Conservation (phyloP, 2,329 filamentous ascomycete species). For the Apiospora arundinis region DNA sequence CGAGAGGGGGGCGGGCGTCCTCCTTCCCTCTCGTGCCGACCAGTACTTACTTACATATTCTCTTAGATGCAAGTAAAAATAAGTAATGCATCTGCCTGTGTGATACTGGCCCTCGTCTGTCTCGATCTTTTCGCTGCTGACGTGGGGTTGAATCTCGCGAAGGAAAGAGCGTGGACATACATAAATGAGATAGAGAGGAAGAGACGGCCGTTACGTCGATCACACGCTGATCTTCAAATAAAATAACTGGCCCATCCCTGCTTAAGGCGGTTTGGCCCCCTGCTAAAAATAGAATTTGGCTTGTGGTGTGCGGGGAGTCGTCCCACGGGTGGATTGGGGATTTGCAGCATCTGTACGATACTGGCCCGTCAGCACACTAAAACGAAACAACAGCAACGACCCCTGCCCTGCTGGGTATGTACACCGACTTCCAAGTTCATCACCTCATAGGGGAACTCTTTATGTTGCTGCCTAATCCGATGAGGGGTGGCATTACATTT, state of each 20-base stretch:
- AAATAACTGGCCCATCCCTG: not conserved
- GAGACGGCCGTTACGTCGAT: not conserved
- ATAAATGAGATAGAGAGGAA: not conserved
- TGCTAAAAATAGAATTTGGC: not conserved
- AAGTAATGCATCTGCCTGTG: not conserved
- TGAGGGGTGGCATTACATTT: not conserved
- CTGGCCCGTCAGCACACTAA: slow-evolving; percentile 9
- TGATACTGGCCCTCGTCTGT: not conserved
- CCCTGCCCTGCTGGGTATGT: not conserved
- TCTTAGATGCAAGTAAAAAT: not conserved
- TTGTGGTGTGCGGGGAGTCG: slow-evolving; percentile 9
- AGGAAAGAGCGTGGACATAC: not conserved
- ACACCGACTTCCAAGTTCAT: not conserved
- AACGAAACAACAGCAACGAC: not conserved
- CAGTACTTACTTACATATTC: not conserved
- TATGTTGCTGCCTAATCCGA: not conserved
- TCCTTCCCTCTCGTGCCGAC: not conserved
- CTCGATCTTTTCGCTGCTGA: not conserved
- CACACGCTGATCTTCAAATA: not conserved
- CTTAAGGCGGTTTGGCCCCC: not conserved
- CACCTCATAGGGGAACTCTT: not conserved
- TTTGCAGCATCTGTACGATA: not conserved
- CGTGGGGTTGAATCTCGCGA: not conserved
- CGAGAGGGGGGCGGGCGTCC: not conserved
- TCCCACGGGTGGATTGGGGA: not conserved